phyloP scores from a whole-genome alignment of 805 yeast genomes.

The Candida yuanshanica region DNA sequence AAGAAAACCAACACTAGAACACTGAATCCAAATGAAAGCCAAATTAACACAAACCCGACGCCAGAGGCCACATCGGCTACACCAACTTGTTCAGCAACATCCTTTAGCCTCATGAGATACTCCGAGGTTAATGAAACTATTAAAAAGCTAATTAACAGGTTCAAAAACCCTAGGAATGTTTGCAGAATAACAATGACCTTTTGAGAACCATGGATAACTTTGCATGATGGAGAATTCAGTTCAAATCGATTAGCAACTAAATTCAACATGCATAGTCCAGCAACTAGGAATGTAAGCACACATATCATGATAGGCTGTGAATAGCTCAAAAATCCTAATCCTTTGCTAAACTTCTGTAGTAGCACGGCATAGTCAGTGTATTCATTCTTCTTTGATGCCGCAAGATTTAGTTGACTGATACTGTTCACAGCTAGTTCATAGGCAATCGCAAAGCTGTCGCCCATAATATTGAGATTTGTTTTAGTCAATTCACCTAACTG shows the following conservation, averaged over 20 bases:
- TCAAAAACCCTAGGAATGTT: slow-evolving; percentile 12
- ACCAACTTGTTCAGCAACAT: slow-evolving; percentile 16
- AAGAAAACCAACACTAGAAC: slow-evolving; percentile 1
- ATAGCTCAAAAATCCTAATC: slow-evolving; percentile 17
- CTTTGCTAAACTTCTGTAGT: slow-evolving; percentile 22
- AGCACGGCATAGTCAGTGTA: slow-evolving; percentile 23
- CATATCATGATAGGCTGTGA: slow-evolving; percentile 8
- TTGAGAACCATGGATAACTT: neutral
- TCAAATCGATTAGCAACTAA: neutral
- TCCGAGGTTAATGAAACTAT: slow-evolving; percentile 22
- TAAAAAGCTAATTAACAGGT: slow-evolving; percentile 11
- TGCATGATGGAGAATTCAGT: neutral
- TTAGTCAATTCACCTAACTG: slow-evolving; percentile 38
- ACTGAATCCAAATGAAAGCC: slow-evolving; percentile 16
- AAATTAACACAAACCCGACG: slow-evolving; percentile 16
- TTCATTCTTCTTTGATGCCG: slow-evolving; percentile 11
- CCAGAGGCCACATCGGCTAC: slow-evolving; percentile 21
- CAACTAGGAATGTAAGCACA: neutral
- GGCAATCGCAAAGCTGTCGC: slow-evolving; percentile 35
- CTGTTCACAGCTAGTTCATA: slow-evolving; percentile 32
- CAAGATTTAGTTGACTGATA: slow-evolving; percentile 19
- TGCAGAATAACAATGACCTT: slow-evolving; percentile 8
- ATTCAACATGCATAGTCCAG: slow-evolving; percentile 4
- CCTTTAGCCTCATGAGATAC: slow-evolving; percentile 16
- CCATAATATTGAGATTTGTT: slow-evolving; percentile 33